Percentiles rank a stretch among this genome's conserved stretches.
Conservation (phyloP, 345 rosid genomes). For the Syzygium aromaticum region DNA sequence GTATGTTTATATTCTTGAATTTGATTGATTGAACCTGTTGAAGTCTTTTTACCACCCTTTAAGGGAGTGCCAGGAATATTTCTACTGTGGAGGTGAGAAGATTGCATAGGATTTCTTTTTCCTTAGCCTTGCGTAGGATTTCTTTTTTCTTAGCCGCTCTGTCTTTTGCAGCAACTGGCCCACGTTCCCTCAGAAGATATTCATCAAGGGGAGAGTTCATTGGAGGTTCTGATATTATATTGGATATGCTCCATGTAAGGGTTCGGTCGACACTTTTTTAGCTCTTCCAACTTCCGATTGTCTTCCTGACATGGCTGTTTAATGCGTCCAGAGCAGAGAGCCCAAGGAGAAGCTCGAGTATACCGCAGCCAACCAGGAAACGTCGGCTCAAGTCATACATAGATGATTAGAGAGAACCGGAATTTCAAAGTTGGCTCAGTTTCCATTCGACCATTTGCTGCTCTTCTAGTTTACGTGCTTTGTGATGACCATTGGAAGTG, state of each 20-base stretch:
- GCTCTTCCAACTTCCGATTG: not conserved
- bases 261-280: not conserved
- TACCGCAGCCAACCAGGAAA: slow-evolving; percentile 10
- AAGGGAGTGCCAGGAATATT: slow-evolving; percentile 70
- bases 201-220: slow-evolving; percentile 86
- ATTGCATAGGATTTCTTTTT: not conserved
- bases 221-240: slow-evolving; percentile 88
- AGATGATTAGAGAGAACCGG: not conserved
- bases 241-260: slow-evolving; percentile 75
- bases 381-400: not conserved
- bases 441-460: not conserved
- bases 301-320: not conserved
- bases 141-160: not conserved
- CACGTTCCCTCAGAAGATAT: slow-evolving; percentile 71
- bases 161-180: slow-evolving; percentile 75
- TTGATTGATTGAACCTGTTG: not conserved
- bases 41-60: not conserved
- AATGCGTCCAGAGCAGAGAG: slow-evolving; percentile 47
- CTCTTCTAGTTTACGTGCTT: not conserved
- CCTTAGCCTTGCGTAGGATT: not conserved
- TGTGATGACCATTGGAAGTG: not conserved
- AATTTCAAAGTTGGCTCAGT: no score
- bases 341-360: slow-evolving; percentile 72
- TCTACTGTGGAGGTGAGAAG: not conserved
- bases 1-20: not conserved